Percentiles rank a stretch among this genome's conserved stretches.
phyloP scores from a whole-genome alignment of 306 rosid genomes.

The Cajanus cajan region DNA sequence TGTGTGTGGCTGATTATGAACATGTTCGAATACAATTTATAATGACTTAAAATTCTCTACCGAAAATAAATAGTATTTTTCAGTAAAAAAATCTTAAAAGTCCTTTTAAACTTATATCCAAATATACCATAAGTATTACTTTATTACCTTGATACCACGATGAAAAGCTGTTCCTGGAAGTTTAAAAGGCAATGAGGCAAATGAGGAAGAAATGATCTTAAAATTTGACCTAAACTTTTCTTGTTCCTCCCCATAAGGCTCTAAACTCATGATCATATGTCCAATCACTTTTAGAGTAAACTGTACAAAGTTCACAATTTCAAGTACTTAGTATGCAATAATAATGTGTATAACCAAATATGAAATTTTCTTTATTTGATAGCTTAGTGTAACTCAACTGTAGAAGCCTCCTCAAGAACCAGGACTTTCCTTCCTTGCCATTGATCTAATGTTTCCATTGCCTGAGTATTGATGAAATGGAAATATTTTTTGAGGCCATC shows the following conservation, averaged over 20 bases:
- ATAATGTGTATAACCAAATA: neutral
- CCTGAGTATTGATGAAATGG: constrained; percentile 65
- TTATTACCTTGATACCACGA: constrained; percentile 70
- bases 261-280: constrained; percentile 92
- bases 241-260: constrained; percentile 74
- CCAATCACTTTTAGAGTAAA: constrained; percentile 89
- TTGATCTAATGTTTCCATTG: constrained; percentile 58
- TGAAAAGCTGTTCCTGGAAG: constrained; percentile 80
- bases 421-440: constrained; percentile 60
- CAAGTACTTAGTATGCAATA: neutral
- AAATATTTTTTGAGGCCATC: constrained; percentile 80
- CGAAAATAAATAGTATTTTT: too few relatives aligned
- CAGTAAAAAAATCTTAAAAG: too few relatives aligned
- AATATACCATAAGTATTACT: too few relatives aligned
- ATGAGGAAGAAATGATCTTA: constrained; percentile 79
- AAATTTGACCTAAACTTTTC: constrained; percentile 79
- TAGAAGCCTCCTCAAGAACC: constrained; percentile 81
- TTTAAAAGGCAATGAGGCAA: constrained; percentile 80
- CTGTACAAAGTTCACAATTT: constrained; percentile 42
- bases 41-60: too few relatives aligned
- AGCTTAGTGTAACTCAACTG: constrained; percentile 52
- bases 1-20: neutral
- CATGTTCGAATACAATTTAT: too few relatives aligned
- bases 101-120: too few relatives aligned
- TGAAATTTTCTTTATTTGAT: neutral